Evolutionary conservation across 345 rosid species (phyloP).

Genomic region (Eucalyptus sp.): DNA sequence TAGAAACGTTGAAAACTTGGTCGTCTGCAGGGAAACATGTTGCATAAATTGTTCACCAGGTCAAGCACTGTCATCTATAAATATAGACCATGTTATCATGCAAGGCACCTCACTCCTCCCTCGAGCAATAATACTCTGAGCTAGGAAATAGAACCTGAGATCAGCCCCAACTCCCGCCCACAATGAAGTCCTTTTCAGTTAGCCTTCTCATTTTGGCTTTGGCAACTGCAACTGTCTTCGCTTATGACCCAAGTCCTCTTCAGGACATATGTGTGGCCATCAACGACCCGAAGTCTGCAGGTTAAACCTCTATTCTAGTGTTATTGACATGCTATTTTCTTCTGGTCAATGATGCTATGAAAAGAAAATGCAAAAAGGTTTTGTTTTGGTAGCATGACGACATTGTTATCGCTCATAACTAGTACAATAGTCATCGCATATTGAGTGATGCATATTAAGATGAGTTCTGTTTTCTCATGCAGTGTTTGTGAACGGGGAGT

Average conservation of each 20-base stretch:
- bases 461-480: neutral
- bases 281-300: too few relatives aligned
- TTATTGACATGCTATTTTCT: too few relatives aligned
- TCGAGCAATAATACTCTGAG: too few relatives aligned
- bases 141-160: too few relatives aligned
- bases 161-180: too few relatives aligned
- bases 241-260: too few relatives aligned
- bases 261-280: too few relatives aligned
- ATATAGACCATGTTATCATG: neutral
- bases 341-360: neutral
- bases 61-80: neutral
- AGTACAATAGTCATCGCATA: neutral
- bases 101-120: neutral
- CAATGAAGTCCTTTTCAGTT: too few relatives aligned
- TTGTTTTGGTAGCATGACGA: neutral
- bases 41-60: neutral
- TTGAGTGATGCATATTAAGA: neutral
- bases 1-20: neutral
- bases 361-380: neutral
- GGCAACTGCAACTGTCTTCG: too few relatives aligned
- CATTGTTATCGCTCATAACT: neutral
- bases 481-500: conserved; percentile 8
- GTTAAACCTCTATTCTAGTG: too few relatives aligned
- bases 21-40: neutral
- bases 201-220: too few relatives aligned